Base-by-base conservation (phyloP, 768 basidiomycete species). In the Leccinum truebloodii region DNA sequence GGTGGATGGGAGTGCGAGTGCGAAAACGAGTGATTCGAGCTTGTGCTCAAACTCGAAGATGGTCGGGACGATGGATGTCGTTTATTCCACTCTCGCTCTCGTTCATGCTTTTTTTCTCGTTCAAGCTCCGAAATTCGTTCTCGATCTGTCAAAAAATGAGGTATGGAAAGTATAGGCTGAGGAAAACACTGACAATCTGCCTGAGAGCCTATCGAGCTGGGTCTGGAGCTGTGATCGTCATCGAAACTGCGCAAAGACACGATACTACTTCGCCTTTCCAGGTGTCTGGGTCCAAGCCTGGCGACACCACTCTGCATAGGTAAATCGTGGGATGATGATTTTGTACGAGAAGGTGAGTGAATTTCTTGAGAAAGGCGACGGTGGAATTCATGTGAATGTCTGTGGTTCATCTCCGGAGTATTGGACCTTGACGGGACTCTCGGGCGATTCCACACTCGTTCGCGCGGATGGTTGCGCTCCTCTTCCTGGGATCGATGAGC, bases 31-130 rank as follows among this genome's bases (percentile, higher is more conserved):
- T 68, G 62, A 46, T 59, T 73, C 22, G 78, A 78, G 62, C 75
- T 74, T 18, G 73, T 65, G 58, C 74, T 77, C 57, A 80, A 69
- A 62, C 78, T 80, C 12, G 81, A 82, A 2, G 78, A 73, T 18
- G 81, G 76, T n/a, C 80, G 81, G 61, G 66, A 65, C 20, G 67
- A 73, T 18, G 71, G 66, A 22, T 76, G 75, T 12, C 76, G 79
- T 62, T 76, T 82, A 67, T 85, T 86, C 84, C 86, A 85, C 54
- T 79, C 79, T 35, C 81, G 77, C 65, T 86, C 86, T 41, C 79
- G 76, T 57, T 84, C 83, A 30, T 74, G 61, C 51, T 77, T 76
- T 51, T 73, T 77, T 55, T 85, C 84, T 49, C 67, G 69, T 57
- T 80, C 79, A 24, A 78, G 57, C 51, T 81, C 81, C 41, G 67